Percentiles rank a stretch among this genome's conserved stretches.
phyloP scores from a whole-genome alignment of 2,329 filamentous ascomycete species.

The Pseudofabraea citricarpa region DNA sequence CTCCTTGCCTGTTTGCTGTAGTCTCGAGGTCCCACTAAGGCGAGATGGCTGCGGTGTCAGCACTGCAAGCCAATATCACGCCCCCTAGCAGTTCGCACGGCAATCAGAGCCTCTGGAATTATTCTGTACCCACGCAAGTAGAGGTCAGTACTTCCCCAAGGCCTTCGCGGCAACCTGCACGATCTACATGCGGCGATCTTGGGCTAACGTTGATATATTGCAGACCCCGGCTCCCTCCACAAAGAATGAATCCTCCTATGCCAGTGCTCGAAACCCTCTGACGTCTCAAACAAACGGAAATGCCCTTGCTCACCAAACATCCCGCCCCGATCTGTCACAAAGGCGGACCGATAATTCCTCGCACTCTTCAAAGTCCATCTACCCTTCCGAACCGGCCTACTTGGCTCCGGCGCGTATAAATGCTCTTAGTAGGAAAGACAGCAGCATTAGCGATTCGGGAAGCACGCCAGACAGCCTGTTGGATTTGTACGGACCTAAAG shows the following conservation, averaged over 20 bases:
- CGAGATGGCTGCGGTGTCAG: slow-evolving; percentile 30
- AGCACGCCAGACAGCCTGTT: slow-evolving; percentile 41
- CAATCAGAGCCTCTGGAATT: slow-evolving; percentile 25
- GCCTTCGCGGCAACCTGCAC: background rate
- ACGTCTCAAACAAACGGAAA: slow-evolving; percentile 19
- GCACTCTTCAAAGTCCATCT: slow-evolving; percentile 6
- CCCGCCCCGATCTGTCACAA: slow-evolving; percentile 20
- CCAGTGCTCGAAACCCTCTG: slow-evolving; percentile 9
- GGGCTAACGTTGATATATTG: background rate
- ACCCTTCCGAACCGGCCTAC: slow-evolving; percentile 19
- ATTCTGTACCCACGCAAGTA: slow-evolving; percentile 21
- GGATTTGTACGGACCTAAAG: slow-evolving; percentile 35
- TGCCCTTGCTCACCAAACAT: slow-evolving; percentile 12
- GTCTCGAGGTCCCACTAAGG: no score
- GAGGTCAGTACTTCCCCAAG: slow-evolving; percentile 19
- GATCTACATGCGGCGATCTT: no score
- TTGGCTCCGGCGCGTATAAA: slow-evolving; percentile 30
- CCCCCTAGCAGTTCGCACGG: slow-evolving; percentile 26
- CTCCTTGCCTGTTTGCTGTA: no score
- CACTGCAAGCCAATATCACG: slow-evolving; percentile 28
- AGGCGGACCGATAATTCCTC: slow-evolving; percentile 12
- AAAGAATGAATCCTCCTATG: slow-evolving; percentile 11
- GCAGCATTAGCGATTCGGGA: slow-evolving; percentile 34
- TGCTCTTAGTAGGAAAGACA: slow-evolving; percentile 34
- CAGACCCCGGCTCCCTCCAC: slow-evolving; percentile 14